Base-by-base conservation (phyloP, 2,329 filamentous ascomycete genomes). In the Fusarium sp. region DNA sequence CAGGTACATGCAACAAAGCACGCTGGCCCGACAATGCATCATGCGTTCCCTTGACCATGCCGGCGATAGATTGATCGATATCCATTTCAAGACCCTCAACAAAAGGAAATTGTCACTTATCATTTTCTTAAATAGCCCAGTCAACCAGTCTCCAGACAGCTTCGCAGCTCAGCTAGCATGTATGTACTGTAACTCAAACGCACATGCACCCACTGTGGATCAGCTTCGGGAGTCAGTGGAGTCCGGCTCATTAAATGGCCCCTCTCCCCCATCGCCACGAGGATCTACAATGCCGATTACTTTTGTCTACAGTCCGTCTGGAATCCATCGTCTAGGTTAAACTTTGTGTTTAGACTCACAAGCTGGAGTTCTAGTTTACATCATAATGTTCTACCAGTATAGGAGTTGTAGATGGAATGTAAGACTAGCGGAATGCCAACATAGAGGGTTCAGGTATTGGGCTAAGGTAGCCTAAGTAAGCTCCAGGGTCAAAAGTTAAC, bases 401-500 rank as follows among this genome's bases (percentile, higher is more conserved):
- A 40, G 34, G 23, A 18, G 28, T 51, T 40, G 16, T 12, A 12
- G 4, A 20, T 15, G 34, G 47, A 51, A 51, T 51, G 47, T 18
- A 26, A 40, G 4, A 51, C 6, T 15, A n/a, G 9, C 6, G 18
- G 49, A 58, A 55, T 55, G 52, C 5, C 10, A 23, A 15, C 9
- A 6, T 3, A 20, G 36, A 55, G 31, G 60, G 60, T 15, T 42
- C 36, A 40, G 34, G 7, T 37, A 26, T 13, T 34, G 9, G n/a
- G 46, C 8, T 30, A 34, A 37, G 47, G 47, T 63, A 54, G 62
- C 55, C 49, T 47, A 52, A 38, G 31, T 40, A 62, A 67, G 44
- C 57, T 55, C 62, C 62, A 67, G 65, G 65, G 64, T 37, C 38
- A 55, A 40, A 51, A 50, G 34, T 38, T 38, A 50, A 36, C 34